These are phyloP conservation scores for Triadica sebifera DNA, from an alignment of 345 rosid species.

Conservation along the genomic window DNA sequence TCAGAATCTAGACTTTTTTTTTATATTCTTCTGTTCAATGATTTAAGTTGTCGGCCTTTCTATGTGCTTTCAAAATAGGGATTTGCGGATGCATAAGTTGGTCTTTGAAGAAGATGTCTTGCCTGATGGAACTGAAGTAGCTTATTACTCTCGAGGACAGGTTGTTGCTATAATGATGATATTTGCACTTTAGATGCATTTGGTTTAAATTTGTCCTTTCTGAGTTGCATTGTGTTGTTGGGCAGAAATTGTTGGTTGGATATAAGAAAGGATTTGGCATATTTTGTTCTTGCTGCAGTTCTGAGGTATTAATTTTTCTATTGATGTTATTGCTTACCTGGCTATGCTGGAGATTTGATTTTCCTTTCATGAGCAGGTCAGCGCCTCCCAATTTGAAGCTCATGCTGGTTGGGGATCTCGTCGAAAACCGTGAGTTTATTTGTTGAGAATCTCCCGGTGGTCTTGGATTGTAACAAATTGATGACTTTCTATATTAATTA, in stretches of 20 bases:
- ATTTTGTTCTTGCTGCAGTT: conserved; percentile 74
- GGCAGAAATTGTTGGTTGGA: conserved; percentile 80
- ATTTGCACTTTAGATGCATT: conserved; percentile 9
- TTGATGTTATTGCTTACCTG: conserved; percentile 18
- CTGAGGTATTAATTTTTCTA: conserved; percentile 50
- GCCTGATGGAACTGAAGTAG: conserved; percentile 89
- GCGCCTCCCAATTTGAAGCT: conserved; percentile 90
- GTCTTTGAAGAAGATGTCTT: conserved; percentile 82
- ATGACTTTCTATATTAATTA: not conserved
- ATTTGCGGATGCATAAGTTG: conserved; percentile 74
- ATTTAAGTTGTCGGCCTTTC: conserved; percentile 9
- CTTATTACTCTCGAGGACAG: conserved; percentile 78
- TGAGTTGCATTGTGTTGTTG: conserved; percentile 27
- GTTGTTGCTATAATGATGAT: conserved; percentile 35
- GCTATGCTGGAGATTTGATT: conserved; percentile 14
- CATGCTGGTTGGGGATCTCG: conserved; percentile 95
- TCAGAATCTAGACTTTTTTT: conserved; percentile 8
- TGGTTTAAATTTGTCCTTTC: conserved; percentile 10
- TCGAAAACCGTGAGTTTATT: conserved; percentile 79
- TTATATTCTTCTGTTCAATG: conserved; percentile 9
- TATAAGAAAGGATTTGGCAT: conserved; percentile 81
- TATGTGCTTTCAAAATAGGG: conserved; percentile 46
- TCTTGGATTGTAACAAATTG: not conserved
- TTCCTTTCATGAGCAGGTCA: conserved; percentile 54
- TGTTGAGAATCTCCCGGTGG: not conserved